phyloP scores from a whole-genome alignment of 192 early-diverging fungal genomes.

The Backusella sp. region DNA sequence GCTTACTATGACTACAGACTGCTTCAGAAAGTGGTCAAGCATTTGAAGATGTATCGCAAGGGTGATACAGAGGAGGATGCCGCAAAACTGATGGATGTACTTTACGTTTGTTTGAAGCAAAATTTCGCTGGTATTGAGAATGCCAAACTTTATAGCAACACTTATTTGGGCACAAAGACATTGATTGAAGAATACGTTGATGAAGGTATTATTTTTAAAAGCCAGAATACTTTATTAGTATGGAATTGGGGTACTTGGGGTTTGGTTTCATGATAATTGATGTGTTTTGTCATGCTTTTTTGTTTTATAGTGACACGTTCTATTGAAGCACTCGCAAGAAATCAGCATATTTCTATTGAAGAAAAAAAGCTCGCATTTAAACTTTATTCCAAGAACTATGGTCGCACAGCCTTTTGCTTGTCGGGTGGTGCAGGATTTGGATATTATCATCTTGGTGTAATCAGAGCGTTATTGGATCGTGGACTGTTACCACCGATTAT shows the following conservation, averaged over 20 bases:
- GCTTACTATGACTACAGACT: conserved; percentile 65
- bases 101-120: conserved; percentile 62
- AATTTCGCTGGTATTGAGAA: conserved; percentile 82
- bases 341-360: conserved; percentile 36
- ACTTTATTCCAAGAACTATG: conserved; percentile 64
- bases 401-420: conserved; percentile 73
- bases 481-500: conserved; percentile 70
- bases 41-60: conserved; percentile 37
- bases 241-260: background rate
- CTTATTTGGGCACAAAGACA: conserved; percentile 73
- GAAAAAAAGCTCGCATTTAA: conserved; percentile 68
- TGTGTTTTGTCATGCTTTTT: background rate
- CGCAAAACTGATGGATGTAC: conserved; percentile 46
- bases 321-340: conserved; percentile 35
- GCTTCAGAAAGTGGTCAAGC: conserved; percentile 57
- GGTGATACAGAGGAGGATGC: conserved; percentile 35
- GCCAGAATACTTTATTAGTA: background rate
- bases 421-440: conserved; percentile 76
- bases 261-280: background rate
- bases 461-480: conserved; percentile 68
- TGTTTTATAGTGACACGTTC: conserved; percentile 43
- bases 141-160: conserved; percentile 66
- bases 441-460: conserved; percentile 71
- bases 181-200: conserved; percentile 67
- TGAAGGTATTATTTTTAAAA: conserved; percentile 46